Percentiles rank a stretch among this genome's conserved stretches.
Evolutionary conservation across 2,329 filamentous ascomycete genomes (phyloP).

Genomic region (Aphanoascus verrucosus): DNA sequence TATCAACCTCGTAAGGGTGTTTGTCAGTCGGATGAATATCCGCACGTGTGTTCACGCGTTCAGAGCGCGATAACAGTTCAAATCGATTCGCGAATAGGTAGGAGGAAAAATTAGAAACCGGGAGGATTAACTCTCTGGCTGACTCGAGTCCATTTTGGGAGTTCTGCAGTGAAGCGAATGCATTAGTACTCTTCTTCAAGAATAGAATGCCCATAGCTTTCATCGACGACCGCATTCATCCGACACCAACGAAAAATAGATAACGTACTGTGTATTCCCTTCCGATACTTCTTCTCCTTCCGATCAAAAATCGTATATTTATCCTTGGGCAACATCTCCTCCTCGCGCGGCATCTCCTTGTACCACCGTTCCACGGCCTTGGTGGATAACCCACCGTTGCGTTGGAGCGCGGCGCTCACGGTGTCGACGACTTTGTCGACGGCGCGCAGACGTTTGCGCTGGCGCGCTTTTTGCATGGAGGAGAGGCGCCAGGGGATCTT

Average conservation of each 20-base stretch:
- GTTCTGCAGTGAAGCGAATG: conserved; percentile 43
- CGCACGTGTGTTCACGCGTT: neutral
- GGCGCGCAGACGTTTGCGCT: conserved; percentile 67
- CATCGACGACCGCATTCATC: neutral
- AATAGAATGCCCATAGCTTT: neutral
- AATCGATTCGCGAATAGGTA: neutral
- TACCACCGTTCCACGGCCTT: conserved; percentile 86
- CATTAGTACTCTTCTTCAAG: conserved; percentile 7
- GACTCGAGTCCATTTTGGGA: conserved; percentile 89
- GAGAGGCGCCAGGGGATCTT: conserved; percentile 97
- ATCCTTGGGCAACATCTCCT: conserved; percentile 89
- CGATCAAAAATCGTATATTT: conserved; percentile 98
- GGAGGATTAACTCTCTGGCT: conserved; percentile 90
- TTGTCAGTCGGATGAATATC: neutral
- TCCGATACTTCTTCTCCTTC: conserved; percentile 89
- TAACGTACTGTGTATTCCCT: conserved; percentile 91
- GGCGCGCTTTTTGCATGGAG: conserved; percentile 76
- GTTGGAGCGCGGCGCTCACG: conserved; percentile 65
- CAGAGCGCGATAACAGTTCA: neutral
- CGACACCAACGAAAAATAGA: neutral
- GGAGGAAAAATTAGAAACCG: conserved; percentile 56
- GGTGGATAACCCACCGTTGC: conserved; percentile 56
- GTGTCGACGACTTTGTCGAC: conserved; percentile 83
- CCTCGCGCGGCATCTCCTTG: conserved; percentile 86
- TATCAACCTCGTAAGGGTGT: neutral